These are phyloP conservation scores for Hypoxylon sp. DNA, from an alignment of 2,329 filamentous ascomycete genomes.

Conservation along the genomic window DNA sequence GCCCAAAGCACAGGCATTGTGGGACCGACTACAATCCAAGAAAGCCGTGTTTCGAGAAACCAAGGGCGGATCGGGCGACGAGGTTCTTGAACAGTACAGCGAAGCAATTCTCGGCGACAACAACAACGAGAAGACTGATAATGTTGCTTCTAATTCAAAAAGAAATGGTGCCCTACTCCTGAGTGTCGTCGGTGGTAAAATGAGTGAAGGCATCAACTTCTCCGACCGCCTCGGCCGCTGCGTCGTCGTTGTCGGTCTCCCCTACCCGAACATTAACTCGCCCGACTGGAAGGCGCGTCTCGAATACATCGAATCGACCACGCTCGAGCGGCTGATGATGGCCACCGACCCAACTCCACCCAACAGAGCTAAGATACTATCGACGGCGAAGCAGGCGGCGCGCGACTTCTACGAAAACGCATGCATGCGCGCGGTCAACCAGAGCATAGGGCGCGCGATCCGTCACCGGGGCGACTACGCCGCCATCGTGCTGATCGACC, in stretches of 20 bases:
- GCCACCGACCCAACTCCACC: slow-evolving; percentile 33
- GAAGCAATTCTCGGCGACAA: slow-evolving; percentile 69
- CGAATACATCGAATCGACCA: slow-evolving; percentile 80
- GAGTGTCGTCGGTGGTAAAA: slow-evolving; percentile 91
- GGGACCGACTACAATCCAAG: slow-evolving; percentile 66
- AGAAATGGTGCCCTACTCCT: slow-evolving; percentile 80
- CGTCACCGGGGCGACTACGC: slow-evolving; percentile 90
- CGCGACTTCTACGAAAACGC: slow-evolving; percentile 92
- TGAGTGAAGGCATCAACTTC: slow-evolving; percentile 99
- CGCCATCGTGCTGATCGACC: slow-evolving; percentile 86
- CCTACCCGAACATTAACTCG: slow-evolving; percentile 89
- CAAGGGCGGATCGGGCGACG: slow-evolving; percentile 70
- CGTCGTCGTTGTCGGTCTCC: slow-evolving; percentile 90
- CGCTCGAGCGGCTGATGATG: slow-evolving; percentile 55
- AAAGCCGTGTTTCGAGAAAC: slow-evolving; percentile 74
- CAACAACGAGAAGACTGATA: slow-evolving; percentile 43
- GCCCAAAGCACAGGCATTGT: slow-evolving; percentile 61
- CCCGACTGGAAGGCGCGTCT: slow-evolving; percentile 95
- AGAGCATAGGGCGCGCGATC: slow-evolving; percentile 93
- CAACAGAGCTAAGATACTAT: slow-evolving; percentile 51
- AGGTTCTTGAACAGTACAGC: slow-evolving; percentile 79
- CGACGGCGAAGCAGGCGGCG: slow-evolving; percentile 66
- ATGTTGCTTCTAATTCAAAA: slow-evolving; percentile 2
- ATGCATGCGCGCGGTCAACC: slow-evolving; percentile 97
- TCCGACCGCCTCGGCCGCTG: slow-evolving; percentile 89